Conservation (phyloP, 2,329 filamentous ascomycete species). For the Microdochium bolleyi region DNA sequence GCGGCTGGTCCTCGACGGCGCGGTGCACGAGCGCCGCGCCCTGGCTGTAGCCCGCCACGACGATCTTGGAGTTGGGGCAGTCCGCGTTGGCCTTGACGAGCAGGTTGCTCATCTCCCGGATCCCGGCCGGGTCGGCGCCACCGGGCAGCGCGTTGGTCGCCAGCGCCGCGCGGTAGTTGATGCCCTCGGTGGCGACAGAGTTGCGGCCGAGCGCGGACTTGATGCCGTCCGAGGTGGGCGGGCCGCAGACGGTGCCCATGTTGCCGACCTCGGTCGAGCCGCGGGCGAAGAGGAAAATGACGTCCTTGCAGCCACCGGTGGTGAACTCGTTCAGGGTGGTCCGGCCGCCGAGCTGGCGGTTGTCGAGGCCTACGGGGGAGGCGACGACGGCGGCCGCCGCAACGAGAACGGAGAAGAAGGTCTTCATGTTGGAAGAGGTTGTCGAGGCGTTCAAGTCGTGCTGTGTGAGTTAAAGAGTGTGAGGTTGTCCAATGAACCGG, state of each 20-base stretch:
- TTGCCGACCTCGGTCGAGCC: conserved; percentile 24
- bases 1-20: conserved; percentile 21
- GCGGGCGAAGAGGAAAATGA: conserved; percentile 25
- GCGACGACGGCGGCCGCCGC: background rate
- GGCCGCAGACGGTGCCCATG: conserved; percentile 10
- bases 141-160: conserved; percentile 17
- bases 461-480: background rate
- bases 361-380: background rate
- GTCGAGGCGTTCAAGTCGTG: background rate
- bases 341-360: background rate
- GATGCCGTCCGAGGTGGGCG: conserved; percentile 5
- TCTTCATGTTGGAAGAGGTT: background rate
- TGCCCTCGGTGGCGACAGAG: conserved; percentile 6
- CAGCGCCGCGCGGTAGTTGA: conserved; percentile 18
- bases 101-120: conserved; percentile 17
- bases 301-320: conserved; percentile 16
- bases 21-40: conserved; percentile 29
- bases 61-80: conserved; percentile 21
- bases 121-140: conserved; percentile 18
- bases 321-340: conserved; percentile 17
- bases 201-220: conserved; percentile 3
- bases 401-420: background rate
- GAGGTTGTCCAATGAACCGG: background rate
- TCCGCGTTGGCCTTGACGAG: conserved; percentile 18
- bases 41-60: conserved; percentile 22